Evolutionary conservation across 306 rosid genomes (phyloP).

Genomic region (Ceratonia siliqua): DNA sequence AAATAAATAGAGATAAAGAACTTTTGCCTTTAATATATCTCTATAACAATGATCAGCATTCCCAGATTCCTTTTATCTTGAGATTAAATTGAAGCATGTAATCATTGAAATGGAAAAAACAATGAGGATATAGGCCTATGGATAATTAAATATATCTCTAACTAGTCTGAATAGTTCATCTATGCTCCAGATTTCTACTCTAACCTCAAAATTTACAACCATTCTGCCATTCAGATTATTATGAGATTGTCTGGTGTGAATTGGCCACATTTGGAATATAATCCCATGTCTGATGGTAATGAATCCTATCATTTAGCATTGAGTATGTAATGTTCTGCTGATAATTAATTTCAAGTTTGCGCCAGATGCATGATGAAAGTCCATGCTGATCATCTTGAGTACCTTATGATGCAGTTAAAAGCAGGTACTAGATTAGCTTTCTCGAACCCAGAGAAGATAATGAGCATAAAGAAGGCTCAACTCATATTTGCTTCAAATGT

Average conservation of each 20-base stretch:
- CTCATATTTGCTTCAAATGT: neutral
- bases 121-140: neutral
- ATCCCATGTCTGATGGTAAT: neutral
- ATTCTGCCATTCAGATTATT: neutral
- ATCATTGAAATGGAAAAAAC: neutral
- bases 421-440: constrained; percentile 3
- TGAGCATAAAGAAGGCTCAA: neutral
- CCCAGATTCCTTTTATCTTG: neutral
- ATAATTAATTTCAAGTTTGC: constrained; percentile 23
- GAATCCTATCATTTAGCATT: constrained; percentile 8
- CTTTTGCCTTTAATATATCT: neutral
- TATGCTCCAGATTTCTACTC: constrained; percentile 9
- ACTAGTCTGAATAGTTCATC: constrained; percentile 14
- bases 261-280: neutral
- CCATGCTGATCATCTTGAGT: neutral
- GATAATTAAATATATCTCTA: neutral
- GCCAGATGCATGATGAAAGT: neutral
- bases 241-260: neutral
- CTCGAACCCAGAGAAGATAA: constrained; percentile 16
- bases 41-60: neutral
- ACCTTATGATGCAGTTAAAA: neutral
- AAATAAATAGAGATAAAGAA: neutral
- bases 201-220: neutral
- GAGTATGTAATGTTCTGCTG: neutral
- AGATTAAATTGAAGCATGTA: neutral